Base-by-base conservation (phyloP, 805 yeast genomes). In the Suhomyces sp. region DNA sequence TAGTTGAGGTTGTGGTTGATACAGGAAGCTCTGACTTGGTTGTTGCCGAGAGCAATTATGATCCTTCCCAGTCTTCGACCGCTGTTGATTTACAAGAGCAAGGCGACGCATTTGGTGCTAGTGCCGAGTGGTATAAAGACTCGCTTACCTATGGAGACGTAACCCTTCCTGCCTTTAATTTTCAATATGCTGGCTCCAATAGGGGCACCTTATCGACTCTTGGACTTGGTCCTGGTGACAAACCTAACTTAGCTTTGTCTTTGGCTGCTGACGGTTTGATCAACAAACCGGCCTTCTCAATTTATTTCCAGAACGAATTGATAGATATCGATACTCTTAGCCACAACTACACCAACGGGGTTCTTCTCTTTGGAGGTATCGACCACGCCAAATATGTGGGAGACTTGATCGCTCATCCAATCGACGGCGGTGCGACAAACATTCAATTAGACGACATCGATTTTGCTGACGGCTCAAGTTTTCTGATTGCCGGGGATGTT, bases 361-460 rank as follows among this genome's bases (percentile, higher is more conserved):
- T 36, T 2, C 71, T 87, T 17, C 65, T 87, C 46, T 87, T 87
- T 72, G 93, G 94, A 46, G 94, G 86, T 27, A 78, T 84, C 24
- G 93, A 87, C 61, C 81, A 78, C 54, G 76, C 81, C 38, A 86
- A 86, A 67, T 85, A 81, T 64, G 50, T 68, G 0, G 90, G 90
- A 24, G 64, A 60, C 3, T 61, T 78, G 55, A 57, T 56, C 24
- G 59, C 69, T 2, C 57, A 74, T 46, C 71, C 68, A 1, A 54
- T 76, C 3, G 6, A 19, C 15, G 9, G 8, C 29, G 8, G 2
- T 15, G 7, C 26, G 1, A 19, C 8, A 12, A 2, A 2, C 7
- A 17, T 45, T 17, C 12, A 27, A 2, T 17, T 45, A 5, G 24
- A 29, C n/a, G 17, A 7, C 1, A 29, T 45, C 13, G 31, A n/a